Evolutionary conservation across 2,329 filamentous ascomycete genomes (phyloP).

Genomic region (Colletotrichum phormii): DNA sequence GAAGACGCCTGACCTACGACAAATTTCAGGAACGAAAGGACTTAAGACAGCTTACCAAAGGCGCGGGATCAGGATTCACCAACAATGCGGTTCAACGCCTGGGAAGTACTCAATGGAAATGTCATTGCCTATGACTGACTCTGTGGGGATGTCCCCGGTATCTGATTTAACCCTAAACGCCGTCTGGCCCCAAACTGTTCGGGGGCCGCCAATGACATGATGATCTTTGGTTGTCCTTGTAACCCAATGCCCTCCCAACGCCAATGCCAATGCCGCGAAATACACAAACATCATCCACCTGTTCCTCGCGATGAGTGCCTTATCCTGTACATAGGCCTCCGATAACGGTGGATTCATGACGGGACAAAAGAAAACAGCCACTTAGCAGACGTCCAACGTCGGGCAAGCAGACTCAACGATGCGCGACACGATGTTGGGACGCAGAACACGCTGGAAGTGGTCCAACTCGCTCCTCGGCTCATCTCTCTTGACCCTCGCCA

Average conservation of each 20-base stretch:
- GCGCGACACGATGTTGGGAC: neutral
- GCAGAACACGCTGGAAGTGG: neutral
- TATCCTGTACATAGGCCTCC: neutral
- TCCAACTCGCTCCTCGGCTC: conserved; percentile 3
- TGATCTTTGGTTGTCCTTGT: neutral
- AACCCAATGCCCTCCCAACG: conserved; percentile 17
- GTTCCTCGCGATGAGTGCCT: too few species aligned
- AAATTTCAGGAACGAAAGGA: too few species aligned
- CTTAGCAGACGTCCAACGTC: conserved; percentile 21
- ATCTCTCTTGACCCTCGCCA: conserved; percentile 8
- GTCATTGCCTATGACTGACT: neutral
- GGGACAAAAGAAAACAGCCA: neutral
- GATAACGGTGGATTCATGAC: neutral
- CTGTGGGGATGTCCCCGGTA: neutral
- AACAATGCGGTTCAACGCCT: neutral
- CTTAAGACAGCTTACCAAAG: too few species aligned
- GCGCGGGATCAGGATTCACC: neutral
- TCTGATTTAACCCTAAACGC: conserved; percentile 18
- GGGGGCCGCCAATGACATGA: neutral
- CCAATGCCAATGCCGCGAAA: conserved; percentile 28
- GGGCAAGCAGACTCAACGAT: conserved; percentile 13
- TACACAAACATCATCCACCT: neutral
- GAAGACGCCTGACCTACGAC: too few species aligned
- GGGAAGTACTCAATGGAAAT: neutral
- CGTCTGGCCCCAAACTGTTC: neutral